phyloP scores from a whole-genome alignment of 192 early-diverging fungal genomes.

The Irineochytrium annulatum region DNA sequence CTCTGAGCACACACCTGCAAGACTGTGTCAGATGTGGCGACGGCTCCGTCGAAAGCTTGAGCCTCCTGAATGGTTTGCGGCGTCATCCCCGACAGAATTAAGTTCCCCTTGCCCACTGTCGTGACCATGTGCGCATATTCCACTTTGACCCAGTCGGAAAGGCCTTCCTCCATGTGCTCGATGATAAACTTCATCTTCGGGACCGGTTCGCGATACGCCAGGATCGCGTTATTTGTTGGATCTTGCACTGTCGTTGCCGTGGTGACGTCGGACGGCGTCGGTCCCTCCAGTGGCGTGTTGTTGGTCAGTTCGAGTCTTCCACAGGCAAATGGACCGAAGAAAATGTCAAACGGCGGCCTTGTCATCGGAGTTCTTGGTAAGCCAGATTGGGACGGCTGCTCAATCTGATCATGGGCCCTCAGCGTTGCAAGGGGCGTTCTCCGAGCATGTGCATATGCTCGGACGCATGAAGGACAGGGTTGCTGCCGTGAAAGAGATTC shows the following conservation, averaged over 20 bases:
- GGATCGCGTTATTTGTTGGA: too few species aligned
- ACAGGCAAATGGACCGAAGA: too few species aligned
- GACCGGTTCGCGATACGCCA: too few species aligned
- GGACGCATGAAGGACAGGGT: slow-evolving; percentile 59
- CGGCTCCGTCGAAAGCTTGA: slow-evolving; percentile 26
- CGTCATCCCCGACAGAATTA: slow-evolving; percentile 60
- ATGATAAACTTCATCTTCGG: slow-evolving; percentile 64
- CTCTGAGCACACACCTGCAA: slow-evolving; percentile 2
- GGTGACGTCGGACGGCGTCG: too few species aligned
- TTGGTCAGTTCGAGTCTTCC: too few species aligned
- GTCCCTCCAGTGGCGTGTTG: too few species aligned
- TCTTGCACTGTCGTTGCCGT: too few species aligned
- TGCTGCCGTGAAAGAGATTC: slow-evolving; percentile 52
- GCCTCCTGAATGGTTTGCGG: slow-evolving; percentile 40
- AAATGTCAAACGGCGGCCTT: too few species aligned
- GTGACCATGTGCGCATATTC: slow-evolving; percentile 74
- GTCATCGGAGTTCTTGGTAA: too few species aligned
- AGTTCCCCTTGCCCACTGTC: slow-evolving; percentile 52
- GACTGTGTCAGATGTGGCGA: slow-evolving; percentile 19
- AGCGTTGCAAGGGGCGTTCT: slow-evolving; percentile 96
- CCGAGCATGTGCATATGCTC: slow-evolving; percentile 85
- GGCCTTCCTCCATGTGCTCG: slow-evolving; percentile 69
- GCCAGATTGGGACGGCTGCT: too few species aligned
- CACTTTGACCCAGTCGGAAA: slow-evolving; percentile 31
- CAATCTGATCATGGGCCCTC: neutral